These are phyloP conservation scores for Ramularia collo-cygni DNA, from an alignment of 2,329 filamentous ascomycete species.

Conservation along the genomic window DNA sequence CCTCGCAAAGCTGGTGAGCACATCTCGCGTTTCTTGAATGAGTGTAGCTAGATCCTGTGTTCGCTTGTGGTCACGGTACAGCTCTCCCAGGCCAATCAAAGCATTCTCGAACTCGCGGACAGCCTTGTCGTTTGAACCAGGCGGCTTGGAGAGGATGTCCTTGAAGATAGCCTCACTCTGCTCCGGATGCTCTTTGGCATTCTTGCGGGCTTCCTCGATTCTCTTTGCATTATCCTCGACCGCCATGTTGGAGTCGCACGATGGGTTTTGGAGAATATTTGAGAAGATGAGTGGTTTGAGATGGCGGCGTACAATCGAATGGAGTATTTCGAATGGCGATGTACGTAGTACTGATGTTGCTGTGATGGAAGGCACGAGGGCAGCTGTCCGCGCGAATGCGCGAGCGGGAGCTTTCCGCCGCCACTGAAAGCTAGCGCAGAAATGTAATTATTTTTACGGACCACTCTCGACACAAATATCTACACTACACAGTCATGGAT, in stretches of 20 bases:
- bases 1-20: conserved; percentile 94
- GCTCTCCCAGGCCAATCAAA: conserved; percentile 78
- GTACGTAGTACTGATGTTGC: conserved; percentile 2
- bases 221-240: conserved; percentile 50
- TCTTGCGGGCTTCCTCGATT: conserved; percentile 83
- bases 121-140: conserved; percentile 72
- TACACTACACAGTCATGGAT: neutral
- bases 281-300: neutral
- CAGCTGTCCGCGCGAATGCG: too few relatives aligned
- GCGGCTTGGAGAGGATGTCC: conserved; percentile 78
- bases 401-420: too few relatives aligned
- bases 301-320: too few relatives aligned
- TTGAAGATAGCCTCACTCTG: conserved; percentile 86
- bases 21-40: conserved; percentile 80
- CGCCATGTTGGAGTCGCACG: conserved; percentile 35
- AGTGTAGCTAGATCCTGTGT: conserved; percentile 79
- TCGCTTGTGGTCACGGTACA: conserved; percentile 83
- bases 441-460: conserved; percentile 3
- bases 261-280: neutral
- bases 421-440: too few relatives aligned
- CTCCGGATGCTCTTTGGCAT: conserved; percentile 69
- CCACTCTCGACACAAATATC: too few relatives aligned
- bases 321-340: too few relatives aligned
- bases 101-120: conserved; percentile 88
- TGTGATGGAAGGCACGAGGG: too few relatives aligned